Evolutionary conservation across 106 monocot genomes (phyloP).

Genomic region (Dioscorea zingiberensis): DNA sequence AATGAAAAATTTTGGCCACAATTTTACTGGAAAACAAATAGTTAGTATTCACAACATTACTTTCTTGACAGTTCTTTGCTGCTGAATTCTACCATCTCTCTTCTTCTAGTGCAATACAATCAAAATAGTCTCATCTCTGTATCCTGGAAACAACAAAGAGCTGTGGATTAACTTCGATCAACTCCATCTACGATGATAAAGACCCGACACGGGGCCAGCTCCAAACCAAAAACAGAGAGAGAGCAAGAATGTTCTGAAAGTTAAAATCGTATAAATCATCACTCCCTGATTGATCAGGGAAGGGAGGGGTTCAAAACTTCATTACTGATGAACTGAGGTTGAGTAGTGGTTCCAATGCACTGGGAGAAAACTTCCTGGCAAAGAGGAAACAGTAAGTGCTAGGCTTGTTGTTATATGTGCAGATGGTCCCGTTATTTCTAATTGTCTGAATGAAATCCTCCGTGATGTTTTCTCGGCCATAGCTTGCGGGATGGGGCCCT

Average conservation of each 20-base stretch:
- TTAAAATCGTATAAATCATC: background rate
- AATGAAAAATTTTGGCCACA: too few species aligned
- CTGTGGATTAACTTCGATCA: background rate
- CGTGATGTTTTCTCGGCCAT: constrained; percentile 14
- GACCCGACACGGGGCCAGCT: background rate
- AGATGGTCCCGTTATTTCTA: constrained; percentile 21
- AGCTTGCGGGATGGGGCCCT: constrained; percentile 26
- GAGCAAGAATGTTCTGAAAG: background rate
- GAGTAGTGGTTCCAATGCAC: constrained; percentile 18
- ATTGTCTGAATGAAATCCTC: constrained; percentile 16
- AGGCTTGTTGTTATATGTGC: constrained; percentile 20
- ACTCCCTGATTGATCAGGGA: background rate
- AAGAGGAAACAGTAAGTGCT: constrained; percentile 20
- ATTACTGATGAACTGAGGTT: constrained; percentile 15
- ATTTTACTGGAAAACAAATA: too few species aligned
- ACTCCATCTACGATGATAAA: background rate
- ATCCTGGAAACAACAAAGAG: too few species aligned
- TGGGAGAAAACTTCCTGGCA: constrained; percentile 29
- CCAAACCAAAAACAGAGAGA: background rate
- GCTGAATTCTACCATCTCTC: too few species aligned
- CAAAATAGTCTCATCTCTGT: too few species aligned
- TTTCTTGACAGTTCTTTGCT: too few species aligned
- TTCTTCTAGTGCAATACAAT: too few species aligned
- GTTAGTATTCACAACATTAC: too few species aligned
- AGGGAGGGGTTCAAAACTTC: constrained; percentile 10